Conservation (phyloP, 495 filamentous ascomycete species). For the Collariella sp. region DNA sequence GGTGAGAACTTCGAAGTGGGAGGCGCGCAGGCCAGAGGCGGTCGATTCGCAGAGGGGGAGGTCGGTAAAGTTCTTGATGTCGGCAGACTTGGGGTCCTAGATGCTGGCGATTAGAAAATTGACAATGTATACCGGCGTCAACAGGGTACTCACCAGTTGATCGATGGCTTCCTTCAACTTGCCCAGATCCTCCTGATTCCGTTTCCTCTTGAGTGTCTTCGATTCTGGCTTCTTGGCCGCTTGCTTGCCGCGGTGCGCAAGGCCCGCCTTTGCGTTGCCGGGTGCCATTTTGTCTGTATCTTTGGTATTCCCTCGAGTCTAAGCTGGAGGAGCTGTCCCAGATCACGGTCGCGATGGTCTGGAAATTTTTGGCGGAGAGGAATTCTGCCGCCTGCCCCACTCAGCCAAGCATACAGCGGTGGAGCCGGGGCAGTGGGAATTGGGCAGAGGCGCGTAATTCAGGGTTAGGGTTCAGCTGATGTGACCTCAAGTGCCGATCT, state of each 20-base stretch:
- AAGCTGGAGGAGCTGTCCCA: neutral
- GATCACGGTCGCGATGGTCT: neutral
- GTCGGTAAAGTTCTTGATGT: conserved; percentile 57
- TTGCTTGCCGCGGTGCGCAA: conserved; percentile 18
- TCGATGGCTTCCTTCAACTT: conserved; percentile 42
- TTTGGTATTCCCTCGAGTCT: neutral
- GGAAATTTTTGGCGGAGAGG: conserved; percentile 32
- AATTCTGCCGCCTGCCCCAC: conserved; percentile 27
- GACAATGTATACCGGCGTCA: neutral
- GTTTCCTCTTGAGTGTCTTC: conserved; percentile 37
- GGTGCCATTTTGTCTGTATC: conserved; percentile 16
- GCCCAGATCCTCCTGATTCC: conserved; percentile 47
- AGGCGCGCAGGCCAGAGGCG: conserved; percentile 65
- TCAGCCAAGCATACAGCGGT: neutral
- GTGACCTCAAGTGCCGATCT: too few relatives aligned
- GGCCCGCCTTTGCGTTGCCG: conserved; percentile 10
- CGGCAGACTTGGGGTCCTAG: conserved; percentile 40
- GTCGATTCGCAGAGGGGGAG: conserved; percentile 86
- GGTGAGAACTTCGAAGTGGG: conserved; percentile 82
- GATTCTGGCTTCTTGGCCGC: conserved; percentile 26
- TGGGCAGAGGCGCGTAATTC: too few relatives aligned
- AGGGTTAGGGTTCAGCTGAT: too few relatives aligned
- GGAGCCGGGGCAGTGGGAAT: too few relatives aligned
- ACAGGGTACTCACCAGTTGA: conserved; percentile 26
- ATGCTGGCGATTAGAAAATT: too few relatives aligned